Base-by-base conservation (phyloP, 257 asterid species). In the Solanum sparsipilum region DNA sequence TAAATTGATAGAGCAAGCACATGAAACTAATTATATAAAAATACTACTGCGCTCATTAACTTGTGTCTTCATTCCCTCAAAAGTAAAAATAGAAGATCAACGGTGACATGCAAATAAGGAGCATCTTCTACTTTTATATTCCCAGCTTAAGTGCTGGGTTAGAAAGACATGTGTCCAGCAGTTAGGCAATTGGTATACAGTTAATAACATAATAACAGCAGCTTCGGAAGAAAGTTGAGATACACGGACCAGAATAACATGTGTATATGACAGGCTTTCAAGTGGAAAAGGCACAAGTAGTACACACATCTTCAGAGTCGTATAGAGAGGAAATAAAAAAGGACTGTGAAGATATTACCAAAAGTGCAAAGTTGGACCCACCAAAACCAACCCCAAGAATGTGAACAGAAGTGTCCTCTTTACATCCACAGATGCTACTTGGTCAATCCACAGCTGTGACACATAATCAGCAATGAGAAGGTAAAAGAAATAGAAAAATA, bases 331-430 rank as follows among this genome's bases (percentile, higher is more conserved):
- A 23, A 68, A 36, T 39, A 38, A 16, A 44, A 36, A 79, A 23
- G 35, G 56, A 23, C 48, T 25, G 72, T 82, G 84, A 84, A 34
- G 63, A 31, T 74, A 79, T 90, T 95, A 95, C 99, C 98, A 97
- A 93, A 93, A 92, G 91, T 97, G 99, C 93, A 95, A 92, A 68
- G 98, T 92, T 32, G 99, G 99, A 90, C 98, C 99, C 84, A 96
- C 99, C 94, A 95, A 93, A 84, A 89, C 96, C 89, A 96, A 94
- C 84, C 99, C 99, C 95, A 97, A 87, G 68, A 94, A 88, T 67
- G 98, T 93, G 93, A 97, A 96, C 23, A 90, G 83, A 88, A 90
- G 92, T 32, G 96, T 92, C 88, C 99, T 94, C 94, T 93, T 96
- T 93, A 93, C 86, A 91, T 97, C 98, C 78, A 92, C 88, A 67